Evolutionary conservation across 2,329 filamentous ascomycete genomes (phyloP), one percentile per base, ranked within the genome.

Genomic region (Hypocreales sp.): DNA sequence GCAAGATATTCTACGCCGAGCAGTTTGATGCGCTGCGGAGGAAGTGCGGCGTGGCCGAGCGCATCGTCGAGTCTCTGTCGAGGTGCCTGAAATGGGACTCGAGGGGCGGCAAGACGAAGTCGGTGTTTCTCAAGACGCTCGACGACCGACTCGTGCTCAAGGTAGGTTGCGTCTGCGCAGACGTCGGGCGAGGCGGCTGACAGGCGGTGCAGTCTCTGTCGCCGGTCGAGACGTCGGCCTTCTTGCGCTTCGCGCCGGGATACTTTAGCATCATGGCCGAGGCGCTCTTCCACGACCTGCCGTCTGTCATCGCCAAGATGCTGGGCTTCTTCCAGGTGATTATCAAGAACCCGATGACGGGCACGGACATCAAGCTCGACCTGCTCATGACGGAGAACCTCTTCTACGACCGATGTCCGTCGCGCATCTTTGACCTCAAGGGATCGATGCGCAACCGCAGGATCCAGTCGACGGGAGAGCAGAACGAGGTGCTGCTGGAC

Each of bases 201-300:
- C n/a, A n/a, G 10, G 10, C 2, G 7, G 15, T 5, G 31, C 70
- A 92, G 59, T 86, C 81, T 0, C 61, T 98, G 8, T 87, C 86
- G 2, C 75, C 82, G 2, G 76, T 94, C 28, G 90, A 98, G 55
- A 92, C 90, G 2, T 78, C 83, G 20, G 86, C 90, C 0, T 98
- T 98, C 52, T 67, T 95, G 39, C 79, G 79, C 40, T 98, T 98
- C 46, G 92, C 90, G 0, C 90, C 90, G 1, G 84, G 87, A 20
- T 98, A 98, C 56, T 98, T 98, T 50, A 79, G 77, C 41, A 92
- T 98, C 48, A 95, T 95, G 77, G 83, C 84, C 9, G 82, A 95
- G 47, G 86, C 84, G 6, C 64, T 98, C 11, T 98, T 98, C 58
- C 86, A 93, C 43, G 86, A 87, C 40, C 64, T 98, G 3, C 90